Conservation (phyloP, 257 asterid genomes). For the Jacaranda copaia region DNA sequence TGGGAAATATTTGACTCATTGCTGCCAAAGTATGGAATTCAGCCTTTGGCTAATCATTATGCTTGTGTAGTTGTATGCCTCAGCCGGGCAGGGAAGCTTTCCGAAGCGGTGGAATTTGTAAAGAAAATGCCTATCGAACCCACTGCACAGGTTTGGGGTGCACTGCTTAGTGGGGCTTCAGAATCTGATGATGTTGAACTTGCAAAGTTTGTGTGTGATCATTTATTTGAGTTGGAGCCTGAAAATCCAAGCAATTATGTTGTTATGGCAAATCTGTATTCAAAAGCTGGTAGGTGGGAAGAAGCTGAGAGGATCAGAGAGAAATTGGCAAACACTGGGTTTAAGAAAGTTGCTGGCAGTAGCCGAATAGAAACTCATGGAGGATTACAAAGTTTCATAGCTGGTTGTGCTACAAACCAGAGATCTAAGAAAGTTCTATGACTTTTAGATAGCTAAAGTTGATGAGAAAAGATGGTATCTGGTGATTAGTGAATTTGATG, state of each 20-base stretch:
- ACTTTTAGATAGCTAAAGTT: constrained; percentile 35
- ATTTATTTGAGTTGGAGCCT: constrained; percentile 70
- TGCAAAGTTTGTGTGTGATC: constrained; percentile 60
- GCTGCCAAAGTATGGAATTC: constrained; percentile 60
- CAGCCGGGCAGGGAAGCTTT: constrained; percentile 70
- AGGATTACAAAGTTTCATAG: constrained; percentile 44
- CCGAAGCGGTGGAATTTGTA: constrained; percentile 69
- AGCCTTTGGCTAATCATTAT: constrained; percentile 72
- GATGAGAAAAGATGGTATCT: constrained; percentile 37
- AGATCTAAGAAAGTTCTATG: constrained; percentile 27
- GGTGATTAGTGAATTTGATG: constrained; percentile 37
- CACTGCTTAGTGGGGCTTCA: constrained; percentile 82
- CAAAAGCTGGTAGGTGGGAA: constrained; percentile 83
- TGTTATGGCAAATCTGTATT: constrained; percentile 77
- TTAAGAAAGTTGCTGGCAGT: constrained; percentile 78
- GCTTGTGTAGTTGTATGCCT: constrained; percentile 81
- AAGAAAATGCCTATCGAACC: constrained; percentile 75
- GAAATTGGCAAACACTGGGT: constrained; percentile 52
- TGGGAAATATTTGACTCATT: constrained; percentile 55
- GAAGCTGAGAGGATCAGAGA: constrained; percentile 78
- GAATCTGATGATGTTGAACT: constrained; percentile 69
- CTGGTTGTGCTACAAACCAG: constrained; percentile 39
- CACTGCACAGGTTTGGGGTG: constrained; percentile 78
- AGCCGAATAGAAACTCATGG: constrained; percentile 71
- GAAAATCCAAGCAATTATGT: constrained; percentile 70